These are phyloP conservation scores for Hypoxylon sp. DNA, from an alignment of 2,329 filamentous ascomycete species.

Conservation along the genomic window DNA sequence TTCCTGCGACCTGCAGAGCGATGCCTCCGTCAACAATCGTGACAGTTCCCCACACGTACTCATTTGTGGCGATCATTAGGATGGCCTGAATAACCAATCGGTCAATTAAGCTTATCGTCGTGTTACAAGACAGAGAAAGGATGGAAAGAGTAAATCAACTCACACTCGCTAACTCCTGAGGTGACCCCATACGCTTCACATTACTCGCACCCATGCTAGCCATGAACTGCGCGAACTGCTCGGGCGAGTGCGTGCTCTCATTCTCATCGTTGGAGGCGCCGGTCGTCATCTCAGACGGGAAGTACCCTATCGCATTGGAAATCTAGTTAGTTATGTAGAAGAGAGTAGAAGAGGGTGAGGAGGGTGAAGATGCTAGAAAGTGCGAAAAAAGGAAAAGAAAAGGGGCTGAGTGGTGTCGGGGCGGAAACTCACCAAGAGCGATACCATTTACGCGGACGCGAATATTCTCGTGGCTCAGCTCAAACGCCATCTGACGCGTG, in stretches of 20 bases:
- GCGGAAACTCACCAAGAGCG: constrained; percentile 41
- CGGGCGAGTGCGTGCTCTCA: constrained; percentile 36
- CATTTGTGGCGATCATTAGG: constrained; percentile 46
- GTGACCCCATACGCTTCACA: constrained; percentile 45
- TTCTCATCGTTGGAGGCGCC: constrained; percentile 41
- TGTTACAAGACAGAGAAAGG: neutral
- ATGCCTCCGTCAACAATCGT: constrained; percentile 46
- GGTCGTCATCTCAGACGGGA: constrained; percentile 48
- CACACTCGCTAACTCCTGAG: constrained; percentile 47
- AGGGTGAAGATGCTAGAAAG: neutral
- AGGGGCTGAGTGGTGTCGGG: neutral
- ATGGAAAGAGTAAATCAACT: constrained; percentile 14
- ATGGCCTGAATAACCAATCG: constrained; percentile 37
- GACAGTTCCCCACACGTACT: constrained; percentile 47
- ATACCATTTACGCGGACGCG: constrained; percentile 48
- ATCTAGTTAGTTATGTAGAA: neutral
- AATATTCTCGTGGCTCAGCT: constrained; percentile 47
- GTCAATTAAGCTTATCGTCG: neutral
- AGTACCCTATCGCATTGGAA: constrained; percentile 41
- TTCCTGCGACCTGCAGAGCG: constrained; percentile 37
- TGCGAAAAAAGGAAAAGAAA: neutral
- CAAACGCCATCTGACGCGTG: constrained; percentile 46
- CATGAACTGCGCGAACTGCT: constrained; percentile 36
- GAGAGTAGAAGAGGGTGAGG: neutral
- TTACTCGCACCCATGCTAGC: constrained; percentile 32